Evolutionary conservation across 2,329 filamentous ascomycete genomes (phyloP).

Genomic region (Balansia obtecta): DNA sequence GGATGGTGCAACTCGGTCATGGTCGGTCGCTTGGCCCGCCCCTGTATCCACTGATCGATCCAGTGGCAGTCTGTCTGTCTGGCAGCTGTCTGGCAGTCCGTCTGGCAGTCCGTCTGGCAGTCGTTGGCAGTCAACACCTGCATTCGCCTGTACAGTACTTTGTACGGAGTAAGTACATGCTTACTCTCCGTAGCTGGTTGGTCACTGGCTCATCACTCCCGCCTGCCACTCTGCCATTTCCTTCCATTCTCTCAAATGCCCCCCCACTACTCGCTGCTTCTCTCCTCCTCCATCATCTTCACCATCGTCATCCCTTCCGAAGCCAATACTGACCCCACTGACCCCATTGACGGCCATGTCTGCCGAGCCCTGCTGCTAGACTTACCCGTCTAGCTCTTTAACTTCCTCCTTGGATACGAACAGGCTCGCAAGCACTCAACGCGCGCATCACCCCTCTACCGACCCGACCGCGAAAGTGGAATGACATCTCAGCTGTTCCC

Average conservation of each 20-base stretch:
- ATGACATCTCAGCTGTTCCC: constrained; percentile 4
- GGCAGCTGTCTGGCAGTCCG: too few species aligned
- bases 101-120: too few species aligned
- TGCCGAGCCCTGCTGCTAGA: constrained; percentile 12
- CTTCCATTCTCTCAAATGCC: background rate
- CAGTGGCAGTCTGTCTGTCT: too few species aligned
- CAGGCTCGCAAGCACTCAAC: constrained; percentile 8
- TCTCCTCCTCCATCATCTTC: constrained; percentile 6
- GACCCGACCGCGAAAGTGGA: background rate
- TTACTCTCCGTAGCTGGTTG: too few species aligned
- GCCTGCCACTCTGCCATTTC: background rate
- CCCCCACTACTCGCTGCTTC: constrained; percentile 4
- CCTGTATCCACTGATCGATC: too few species aligned
- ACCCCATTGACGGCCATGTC: constrained; percentile 11
- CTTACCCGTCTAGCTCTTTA: constrained; percentile 11
- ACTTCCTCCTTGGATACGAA: constrained; percentile 10
- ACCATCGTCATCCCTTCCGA: background rate
- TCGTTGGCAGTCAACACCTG: too few species aligned
- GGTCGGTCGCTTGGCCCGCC: too few species aligned
- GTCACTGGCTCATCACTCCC: too few species aligned
- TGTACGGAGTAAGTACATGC: too few species aligned
- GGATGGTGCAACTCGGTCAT: too few species aligned
- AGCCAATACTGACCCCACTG: background rate
- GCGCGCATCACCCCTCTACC: background rate
- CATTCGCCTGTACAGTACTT: too few species aligned